phyloP scores from a whole-genome alignment of 495 filamentous ascomycete genomes.

The Penicillium soppii region DNA sequence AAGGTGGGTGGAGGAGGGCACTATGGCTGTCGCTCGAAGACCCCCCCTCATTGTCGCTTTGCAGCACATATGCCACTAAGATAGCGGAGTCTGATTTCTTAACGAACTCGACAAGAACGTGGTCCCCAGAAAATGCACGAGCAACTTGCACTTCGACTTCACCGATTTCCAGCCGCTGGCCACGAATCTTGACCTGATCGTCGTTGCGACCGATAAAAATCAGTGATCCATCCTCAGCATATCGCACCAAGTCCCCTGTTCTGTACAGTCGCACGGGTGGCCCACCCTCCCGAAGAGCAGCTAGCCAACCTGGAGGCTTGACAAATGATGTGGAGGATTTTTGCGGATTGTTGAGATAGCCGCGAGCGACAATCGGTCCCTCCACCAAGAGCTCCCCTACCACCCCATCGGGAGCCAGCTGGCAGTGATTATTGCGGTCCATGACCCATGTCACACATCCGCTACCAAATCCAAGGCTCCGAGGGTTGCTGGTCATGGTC shows the following conservation, averaged over 20 bases:
- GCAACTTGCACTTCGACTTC: no score
- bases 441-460: background rate
- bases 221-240: conserved; percentile 19
- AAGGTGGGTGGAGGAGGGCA: no score
- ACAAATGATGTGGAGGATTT: background rate
- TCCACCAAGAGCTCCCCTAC: background rate
- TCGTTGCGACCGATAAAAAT: conserved; percentile 32
- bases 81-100: background rate
- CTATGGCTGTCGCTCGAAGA: background rate
- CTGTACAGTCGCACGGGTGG: background rate
- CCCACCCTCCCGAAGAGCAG: background rate
- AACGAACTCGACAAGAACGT: conserved; percentile 4
- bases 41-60: background rate
- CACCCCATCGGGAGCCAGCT: background rate
- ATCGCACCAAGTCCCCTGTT: conserved; percentile 20
- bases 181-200: conserved; percentile 39
- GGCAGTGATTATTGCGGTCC: background rate
- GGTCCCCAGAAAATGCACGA: no score
- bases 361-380: background rate
- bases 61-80: background rate
- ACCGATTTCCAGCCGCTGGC: conserved; percentile 41
- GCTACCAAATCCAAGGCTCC: background rate
- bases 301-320: background rate
- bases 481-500: background rate
- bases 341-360: background rate